A percentile compares a stretch with the other conserved stretches of the same genome.
phyloP scores from a whole-genome alignment of 2,329 filamentous ascomycete genomes.

The Colletotrichum echinochloae region DNA sequence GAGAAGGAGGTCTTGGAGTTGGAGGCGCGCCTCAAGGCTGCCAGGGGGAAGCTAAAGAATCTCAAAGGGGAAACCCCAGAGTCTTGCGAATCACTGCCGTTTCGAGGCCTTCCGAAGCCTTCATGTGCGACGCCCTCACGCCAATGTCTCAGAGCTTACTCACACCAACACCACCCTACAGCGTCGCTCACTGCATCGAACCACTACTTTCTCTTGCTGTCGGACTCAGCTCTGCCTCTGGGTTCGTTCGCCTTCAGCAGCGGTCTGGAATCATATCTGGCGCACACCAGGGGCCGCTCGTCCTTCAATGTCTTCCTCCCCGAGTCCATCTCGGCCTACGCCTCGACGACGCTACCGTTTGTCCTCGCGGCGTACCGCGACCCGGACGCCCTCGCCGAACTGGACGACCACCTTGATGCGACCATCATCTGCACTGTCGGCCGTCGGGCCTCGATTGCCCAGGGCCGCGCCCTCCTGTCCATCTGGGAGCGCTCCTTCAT shows the following conservation, averaged over 20 bases:
- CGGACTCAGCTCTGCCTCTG: conserved; percentile 84
- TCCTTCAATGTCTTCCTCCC: conserved; percentile 76
- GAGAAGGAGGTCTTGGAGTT: conserved; percentile 70
- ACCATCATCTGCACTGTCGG: conserved; percentile 83
- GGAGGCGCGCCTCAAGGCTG: conserved; percentile 63
- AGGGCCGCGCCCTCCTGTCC: conserved; percentile 79
- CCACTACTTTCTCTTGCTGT: conserved; percentile 81
- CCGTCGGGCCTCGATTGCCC: conserved; percentile 78
- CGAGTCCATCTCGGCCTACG: conserved; percentile 77
- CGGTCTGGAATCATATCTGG: conserved; percentile 84
- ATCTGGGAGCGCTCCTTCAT: conserved; percentile 82
- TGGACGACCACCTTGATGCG: conserved; percentile 84
- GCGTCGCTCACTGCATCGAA: conserved; percentile 44
- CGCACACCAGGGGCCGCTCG: conserved; percentile 66
- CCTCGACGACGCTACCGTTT: conserved; percentile 80
- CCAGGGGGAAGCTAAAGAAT: conserved; percentile 57
- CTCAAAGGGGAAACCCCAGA: conserved; percentile 51
- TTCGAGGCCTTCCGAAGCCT: conserved; percentile 18
- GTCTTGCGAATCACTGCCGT: conserved; percentile 7
- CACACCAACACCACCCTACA: conserved; percentile 10
- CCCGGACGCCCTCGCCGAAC: conserved; percentile 61
- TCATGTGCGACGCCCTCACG: conserved; percentile 43
- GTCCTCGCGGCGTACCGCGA: conserved; percentile 74
- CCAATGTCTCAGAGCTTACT: conserved; percentile 37
- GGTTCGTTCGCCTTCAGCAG: conserved; percentile 91